These are phyloP conservation scores for Henckelia pumila DNA, from an alignment of 257 asterid genomes.

Conservation along the genomic window DNA sequence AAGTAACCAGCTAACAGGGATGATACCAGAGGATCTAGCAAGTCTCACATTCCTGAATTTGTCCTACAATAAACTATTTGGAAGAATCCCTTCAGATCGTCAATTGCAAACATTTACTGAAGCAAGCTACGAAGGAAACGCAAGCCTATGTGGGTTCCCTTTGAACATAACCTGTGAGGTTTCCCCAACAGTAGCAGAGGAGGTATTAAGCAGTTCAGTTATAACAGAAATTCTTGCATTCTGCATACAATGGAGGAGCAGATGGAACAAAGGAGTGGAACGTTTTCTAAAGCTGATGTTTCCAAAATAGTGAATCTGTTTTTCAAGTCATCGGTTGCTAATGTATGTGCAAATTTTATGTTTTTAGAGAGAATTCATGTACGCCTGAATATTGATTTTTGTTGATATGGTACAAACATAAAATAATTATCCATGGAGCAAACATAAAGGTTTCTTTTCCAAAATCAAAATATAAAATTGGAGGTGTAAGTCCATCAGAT, in stretches of 20 bases:
- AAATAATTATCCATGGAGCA: no score
- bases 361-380: no score
- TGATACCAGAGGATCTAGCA: slow-evolving; percentile 35
- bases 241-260: slow-evolving; percentile 28
- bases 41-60: slow-evolving; percentile 34
- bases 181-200: neutral
- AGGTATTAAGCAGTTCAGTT: neutral
- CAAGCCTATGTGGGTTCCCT: slow-evolving; percentile 38
- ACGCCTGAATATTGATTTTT: no score
- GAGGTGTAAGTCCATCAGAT: no score
- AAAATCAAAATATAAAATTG: no score
- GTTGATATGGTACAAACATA: no score
- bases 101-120: slow-evolving; percentile 41
- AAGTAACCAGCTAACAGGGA: slow-evolving; percentile 31
- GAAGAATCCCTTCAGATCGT: slow-evolving; percentile 31
- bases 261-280: slow-evolving; percentile 17
- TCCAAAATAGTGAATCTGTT: no score
- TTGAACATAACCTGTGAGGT: slow-evolving; percentile 24
- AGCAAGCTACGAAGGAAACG: slow-evolving; percentile 38
- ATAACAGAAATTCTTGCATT: slow-evolving; percentile 25
- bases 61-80: no score
- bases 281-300: slow-evolving; percentile 26
- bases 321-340: no score
- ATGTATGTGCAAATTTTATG: no score
- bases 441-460: no score